Conservation (phyloP, 305 asterid species). For the Rubia balearica region DNA sequence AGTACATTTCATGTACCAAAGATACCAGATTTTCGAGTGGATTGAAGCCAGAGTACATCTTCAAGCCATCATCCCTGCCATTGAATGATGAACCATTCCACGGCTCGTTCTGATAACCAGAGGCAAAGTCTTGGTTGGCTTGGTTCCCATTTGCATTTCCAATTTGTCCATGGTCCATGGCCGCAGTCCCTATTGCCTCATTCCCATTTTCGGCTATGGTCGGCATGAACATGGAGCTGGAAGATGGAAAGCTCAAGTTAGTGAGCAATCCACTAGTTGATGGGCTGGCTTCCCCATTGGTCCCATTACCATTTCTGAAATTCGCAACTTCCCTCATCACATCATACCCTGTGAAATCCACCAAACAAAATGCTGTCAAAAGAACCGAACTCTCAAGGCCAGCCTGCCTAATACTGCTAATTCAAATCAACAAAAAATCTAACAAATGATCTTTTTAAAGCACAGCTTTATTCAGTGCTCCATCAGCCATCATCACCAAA, state of each 20-base stretch:
- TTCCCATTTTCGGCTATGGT: constrained; percentile 67
- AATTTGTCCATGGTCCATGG: constrained; percentile 27
- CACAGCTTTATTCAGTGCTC: background rate
- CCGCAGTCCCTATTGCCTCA: constrained; percentile 19
- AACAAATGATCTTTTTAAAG: background rate
- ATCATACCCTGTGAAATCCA: constrained; percentile 49
- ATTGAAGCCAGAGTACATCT: constrained; percentile 46
- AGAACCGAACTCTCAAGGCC: background rate
- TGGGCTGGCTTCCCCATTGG: constrained; percentile 35
- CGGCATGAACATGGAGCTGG: constrained; percentile 63
- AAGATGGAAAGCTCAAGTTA: constrained; percentile 45
- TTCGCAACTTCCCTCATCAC: constrained; percentile 54
- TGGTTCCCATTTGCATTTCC: constrained; percentile 21
- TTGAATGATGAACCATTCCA: constrained; percentile 51
- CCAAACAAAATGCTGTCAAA: background rate
- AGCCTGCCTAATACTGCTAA: background rate
- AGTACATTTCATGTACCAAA: background rate
- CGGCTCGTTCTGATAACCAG: constrained; percentile 30
- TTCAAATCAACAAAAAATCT: background rate
- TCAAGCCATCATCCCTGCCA: constrained; percentile 44
- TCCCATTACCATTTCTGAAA: constrained; percentile 33
- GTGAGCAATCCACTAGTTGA: constrained; percentile 34
- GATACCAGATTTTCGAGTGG: constrained; percentile 44
- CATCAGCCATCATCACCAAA: constrained; percentile 1
- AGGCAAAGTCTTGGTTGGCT: constrained; percentile 27